Evolutionary conservation across 768 basidiomycete genomes (phyloP).

Genomic region (Naganishia friedmannii): DNA sequence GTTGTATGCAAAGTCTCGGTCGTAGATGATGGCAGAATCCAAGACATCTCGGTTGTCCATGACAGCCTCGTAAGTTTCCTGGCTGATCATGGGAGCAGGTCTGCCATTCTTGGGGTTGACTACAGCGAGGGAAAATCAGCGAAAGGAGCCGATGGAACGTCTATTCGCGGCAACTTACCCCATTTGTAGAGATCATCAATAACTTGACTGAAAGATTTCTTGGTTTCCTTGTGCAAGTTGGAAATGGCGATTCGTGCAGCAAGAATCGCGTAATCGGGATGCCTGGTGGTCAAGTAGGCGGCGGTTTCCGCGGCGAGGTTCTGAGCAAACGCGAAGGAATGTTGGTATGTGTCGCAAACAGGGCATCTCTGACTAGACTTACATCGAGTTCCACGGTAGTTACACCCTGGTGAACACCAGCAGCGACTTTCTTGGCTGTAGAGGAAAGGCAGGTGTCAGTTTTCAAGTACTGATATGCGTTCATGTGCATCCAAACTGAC

Average conservation of each 20-base stretch:
- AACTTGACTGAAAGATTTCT: slow-evolving; percentile 91
- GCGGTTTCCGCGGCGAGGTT: slow-evolving; percentile 97
- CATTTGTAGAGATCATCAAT: slow-evolving; percentile 86
- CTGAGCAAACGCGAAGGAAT: slow-evolving; percentile 44
- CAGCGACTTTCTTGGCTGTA: slow-evolving; percentile 67
- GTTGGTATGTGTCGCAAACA: not conserved
- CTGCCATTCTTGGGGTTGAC: slow-evolving; percentile 94
- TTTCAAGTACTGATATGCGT: not conserved
- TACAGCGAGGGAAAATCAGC: slow-evolving; percentile 37
- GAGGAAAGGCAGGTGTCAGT: slow-evolving; percentile 1
- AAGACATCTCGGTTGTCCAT: slow-evolving; percentile 74
- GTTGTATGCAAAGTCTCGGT: slow-evolving; percentile 97
- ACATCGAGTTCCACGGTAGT: slow-evolving; percentile 97
- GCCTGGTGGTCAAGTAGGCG: slow-evolving; percentile 92
- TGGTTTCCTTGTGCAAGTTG: slow-evolving; percentile 98
- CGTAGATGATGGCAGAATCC: slow-evolving; percentile 94
- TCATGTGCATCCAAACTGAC: not conserved
- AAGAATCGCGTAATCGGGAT: slow-evolving; percentile 96
- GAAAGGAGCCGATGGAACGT: not conserved
- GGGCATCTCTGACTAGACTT: slow-evolving; percentile 45
- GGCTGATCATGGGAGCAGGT: slow-evolving; percentile 83
- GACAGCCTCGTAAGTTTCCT: slow-evolving; percentile 78
- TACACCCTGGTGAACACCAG: slow-evolving; percentile 59
- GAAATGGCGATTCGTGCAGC: slow-evolving; percentile 98
- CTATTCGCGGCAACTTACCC: slow-evolving; percentile 56